phyloP scores from a whole-genome alignment of 257 asterid species.

The Gentiana straminea region DNA sequence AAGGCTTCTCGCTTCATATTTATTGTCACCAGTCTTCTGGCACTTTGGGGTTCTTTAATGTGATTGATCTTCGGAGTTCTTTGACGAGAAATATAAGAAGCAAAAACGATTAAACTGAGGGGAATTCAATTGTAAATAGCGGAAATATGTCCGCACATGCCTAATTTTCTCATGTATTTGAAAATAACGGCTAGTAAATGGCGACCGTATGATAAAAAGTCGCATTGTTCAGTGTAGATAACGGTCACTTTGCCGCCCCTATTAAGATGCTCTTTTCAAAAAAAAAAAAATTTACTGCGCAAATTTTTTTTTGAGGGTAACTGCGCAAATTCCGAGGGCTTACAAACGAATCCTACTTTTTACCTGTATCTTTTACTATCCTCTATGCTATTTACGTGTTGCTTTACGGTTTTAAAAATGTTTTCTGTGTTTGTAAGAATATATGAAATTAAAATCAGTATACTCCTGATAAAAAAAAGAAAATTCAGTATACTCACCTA shows the following conservation, averaged over 20 bases:
- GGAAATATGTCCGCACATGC: slow-evolving; percentile 24
- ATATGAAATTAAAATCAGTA: no score
- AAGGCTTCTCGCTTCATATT: slow-evolving; percentile 14
- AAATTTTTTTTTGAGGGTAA: no score
- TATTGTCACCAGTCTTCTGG: not conserved
- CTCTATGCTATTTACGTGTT: no score
- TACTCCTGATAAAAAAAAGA: no score
- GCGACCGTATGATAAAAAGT: slow-evolving; percentile 39
- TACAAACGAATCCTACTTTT: no score
- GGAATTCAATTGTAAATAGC: slow-evolving; percentile 24
- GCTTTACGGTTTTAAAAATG: no score
- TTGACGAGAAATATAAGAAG: slow-evolving; percentile 10
- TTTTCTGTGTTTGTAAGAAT: no score
- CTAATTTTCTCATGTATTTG: slow-evolving; percentile 24
- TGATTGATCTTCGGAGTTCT: not conserved
- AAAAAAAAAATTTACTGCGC: slow-evolving; percentile 9
- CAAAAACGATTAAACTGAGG: slow-evolving; percentile 4
- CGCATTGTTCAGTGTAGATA: slow-evolving; percentile 13
- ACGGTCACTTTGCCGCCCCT: not conserved
- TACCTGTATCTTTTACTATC: no score
- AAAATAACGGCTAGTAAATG: slow-evolving; percentile 69
- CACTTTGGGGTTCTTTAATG: slow-evolving; percentile 2
- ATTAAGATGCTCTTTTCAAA: slow-evolving; percentile 3
- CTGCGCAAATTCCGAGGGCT: no score
- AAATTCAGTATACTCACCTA: no score